Evolutionary conservation across 169 alveolate species (phyloP).

Genomic region (Plasmodium gonderi): DNA sequence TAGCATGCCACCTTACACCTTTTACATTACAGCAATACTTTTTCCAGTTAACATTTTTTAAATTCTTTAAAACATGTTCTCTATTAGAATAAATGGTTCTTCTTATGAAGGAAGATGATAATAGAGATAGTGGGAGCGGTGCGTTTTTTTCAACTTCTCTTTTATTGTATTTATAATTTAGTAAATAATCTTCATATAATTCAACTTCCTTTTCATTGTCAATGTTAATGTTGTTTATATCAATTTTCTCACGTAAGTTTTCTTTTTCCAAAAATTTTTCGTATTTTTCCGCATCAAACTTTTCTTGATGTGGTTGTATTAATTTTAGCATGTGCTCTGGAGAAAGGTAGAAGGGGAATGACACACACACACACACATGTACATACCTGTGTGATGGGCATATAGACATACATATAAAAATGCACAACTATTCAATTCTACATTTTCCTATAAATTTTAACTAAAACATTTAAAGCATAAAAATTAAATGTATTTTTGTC

Average conservation of each 20-base stretch:
- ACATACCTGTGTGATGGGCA: neutral
- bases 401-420: neutral
- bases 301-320: slow-evolving; percentile 72
- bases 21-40: slow-evolving; percentile 85
- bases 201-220: slow-evolving; percentile 72
- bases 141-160: slow-evolving; percentile 66
- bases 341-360: neutral
- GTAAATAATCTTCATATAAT: slow-evolving; percentile 66
- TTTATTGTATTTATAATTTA: slow-evolving; percentile 69
- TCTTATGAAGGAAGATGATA: slow-evolving; percentile 84
- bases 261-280: slow-evolving; percentile 46
- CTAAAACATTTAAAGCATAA: neutral
- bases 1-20: slow-evolving; percentile 92
- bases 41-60: slow-evolving; percentile 87
- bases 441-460: neutral
- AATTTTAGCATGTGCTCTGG: slow-evolving; percentile 67
- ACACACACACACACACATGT: neutral
- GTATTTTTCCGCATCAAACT: slow-evolving; percentile 58
- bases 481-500: neutral
- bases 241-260: slow-evolving; percentile 44
- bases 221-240: slow-evolving; percentile 55
- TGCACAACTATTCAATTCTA: neutral
- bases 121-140: slow-evolving; percentile 86
- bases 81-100: slow-evolving; percentile 85
- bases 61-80: slow-evolving; percentile 84